These are phyloP conservation scores for Cudoniella acicularis DNA, from an alignment of 495 filamentous ascomycete species.

Conservation along the genomic window DNA sequence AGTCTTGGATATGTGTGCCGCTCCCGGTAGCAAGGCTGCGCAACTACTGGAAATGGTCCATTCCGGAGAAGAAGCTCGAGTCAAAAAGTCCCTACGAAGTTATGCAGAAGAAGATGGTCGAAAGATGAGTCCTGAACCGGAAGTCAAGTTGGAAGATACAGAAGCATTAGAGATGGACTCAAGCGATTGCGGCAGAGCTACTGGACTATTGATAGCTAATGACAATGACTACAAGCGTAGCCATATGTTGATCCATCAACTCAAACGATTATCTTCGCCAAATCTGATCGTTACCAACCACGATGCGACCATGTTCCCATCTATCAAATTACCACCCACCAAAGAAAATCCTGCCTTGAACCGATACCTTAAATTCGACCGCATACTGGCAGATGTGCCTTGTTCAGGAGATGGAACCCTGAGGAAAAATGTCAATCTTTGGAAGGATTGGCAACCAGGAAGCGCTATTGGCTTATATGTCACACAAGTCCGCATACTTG, in stretches of 20 bases:
- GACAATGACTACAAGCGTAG: conserved; percentile 92
- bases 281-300: conserved; percentile 98
- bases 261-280: conserved; percentile 92
- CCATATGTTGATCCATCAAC: conserved; percentile 95
- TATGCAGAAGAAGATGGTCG: conserved; percentile 51
- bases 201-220: conserved; percentile 90
- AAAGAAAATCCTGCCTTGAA: conserved; percentile 48
- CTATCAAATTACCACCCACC: conserved; percentile 68
- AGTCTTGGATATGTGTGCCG: conserved; percentile 92
- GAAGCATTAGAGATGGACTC: conserved; percentile 52
- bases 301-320: conserved; percentile 93
- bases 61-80: conserved; percentile 79
- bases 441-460: conserved; percentile 87
- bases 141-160: conserved; percentile 40
- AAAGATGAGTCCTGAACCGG: conserved; percentile 44
- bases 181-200: conserved; percentile 78
- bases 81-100: conserved; percentile 54
- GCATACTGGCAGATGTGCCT: conserved; percentile 93
- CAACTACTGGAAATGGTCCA: conserved; percentile 95
- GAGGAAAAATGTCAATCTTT: conserved; percentile 86
- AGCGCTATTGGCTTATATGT: conserved; percentile 80
- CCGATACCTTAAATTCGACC: conserved; percentile 91
- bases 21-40: conserved; percentile 92
- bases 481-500: conserved; percentile 83
- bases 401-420: conserved; percentile 93